These are phyloP conservation scores for Ustilago loliicola DNA, from an alignment of 1,284 basidiomycete genomes.

Conservation along the genomic window DNA sequence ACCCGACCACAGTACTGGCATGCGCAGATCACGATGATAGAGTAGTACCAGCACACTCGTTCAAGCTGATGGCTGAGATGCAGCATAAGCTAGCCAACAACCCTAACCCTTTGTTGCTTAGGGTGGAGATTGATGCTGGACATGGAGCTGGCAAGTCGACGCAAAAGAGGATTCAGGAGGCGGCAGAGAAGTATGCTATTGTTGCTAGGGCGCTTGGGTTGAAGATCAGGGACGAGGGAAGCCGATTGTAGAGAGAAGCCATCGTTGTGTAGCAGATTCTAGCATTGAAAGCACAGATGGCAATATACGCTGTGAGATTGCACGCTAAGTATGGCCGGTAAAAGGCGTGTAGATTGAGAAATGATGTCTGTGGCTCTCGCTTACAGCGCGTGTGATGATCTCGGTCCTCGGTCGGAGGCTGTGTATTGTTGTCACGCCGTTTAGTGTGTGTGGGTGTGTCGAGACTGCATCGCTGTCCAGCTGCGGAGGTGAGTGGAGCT, in stretches of 20 bases:
- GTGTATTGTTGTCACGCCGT: background rate
- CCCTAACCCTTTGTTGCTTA: conserved; percentile 65
- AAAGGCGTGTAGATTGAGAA: background rate
- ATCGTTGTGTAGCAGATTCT: background rate
- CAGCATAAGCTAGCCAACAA: conserved; percentile 64
- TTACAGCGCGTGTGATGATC: background rate
- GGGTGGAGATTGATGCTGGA: conserved; percentile 67
- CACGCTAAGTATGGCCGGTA: background rate
- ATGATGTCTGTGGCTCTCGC: background rate
- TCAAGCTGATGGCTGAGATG: conserved; percentile 69
- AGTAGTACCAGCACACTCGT: conserved; percentile 66
- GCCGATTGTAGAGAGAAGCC: background rate
- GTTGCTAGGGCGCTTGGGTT: conserved; percentile 62
- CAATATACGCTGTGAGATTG: background rate
- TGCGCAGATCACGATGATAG: conserved; percentile 69
- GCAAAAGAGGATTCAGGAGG: conserved; percentile 64
- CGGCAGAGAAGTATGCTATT: conserved; percentile 63
- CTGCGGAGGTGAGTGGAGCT: background rate
- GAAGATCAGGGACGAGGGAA: conserved; percentile 41
- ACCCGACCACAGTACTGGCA: conserved; percentile 64
- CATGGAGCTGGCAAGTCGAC: conserved; percentile 69
- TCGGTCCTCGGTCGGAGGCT: background rate
- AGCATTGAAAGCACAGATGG: background rate
- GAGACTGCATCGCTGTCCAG: background rate
- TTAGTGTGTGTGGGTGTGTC: background rate